A percentile compares a stretch with the other conserved stretches of the same genome.
Evolutionary conservation across 768 basidiomycete genomes (phyloP).

Genomic region (Megacollybia marginata): DNA sequence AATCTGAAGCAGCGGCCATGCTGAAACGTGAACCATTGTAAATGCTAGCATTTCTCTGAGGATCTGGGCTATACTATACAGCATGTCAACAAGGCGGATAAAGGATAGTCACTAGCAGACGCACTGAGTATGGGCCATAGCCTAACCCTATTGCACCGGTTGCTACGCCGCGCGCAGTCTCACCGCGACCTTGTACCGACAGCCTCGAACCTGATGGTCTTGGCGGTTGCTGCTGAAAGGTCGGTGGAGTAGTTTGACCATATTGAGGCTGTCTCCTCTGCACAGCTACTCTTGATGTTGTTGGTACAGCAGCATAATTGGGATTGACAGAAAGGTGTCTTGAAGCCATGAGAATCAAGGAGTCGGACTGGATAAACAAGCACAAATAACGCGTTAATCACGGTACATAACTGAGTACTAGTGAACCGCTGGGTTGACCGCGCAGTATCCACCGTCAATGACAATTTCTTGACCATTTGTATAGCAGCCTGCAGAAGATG

Average conservation of each 20-base stretch:
- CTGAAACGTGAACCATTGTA: constrained; percentile 53
- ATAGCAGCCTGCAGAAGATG: constrained; percentile 65
- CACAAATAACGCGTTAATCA: not conserved
- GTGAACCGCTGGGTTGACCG: constrained; percentile 58
- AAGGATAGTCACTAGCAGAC: constrained; percentile 15
- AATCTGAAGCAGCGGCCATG: constrained; percentile 34
- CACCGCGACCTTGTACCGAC: too few relatives aligned
- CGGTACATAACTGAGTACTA: not conserved
- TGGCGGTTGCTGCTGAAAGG: too few relatives aligned
- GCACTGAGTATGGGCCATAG: constrained; percentile 84
- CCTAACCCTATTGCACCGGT: constrained; percentile 70
- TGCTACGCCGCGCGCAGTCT: constrained; percentile 70
- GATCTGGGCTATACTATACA: constrained; percentile 50
- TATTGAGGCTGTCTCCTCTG: not conserved
- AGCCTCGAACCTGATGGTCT: too few relatives aligned
- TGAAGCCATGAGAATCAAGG: not conserved
- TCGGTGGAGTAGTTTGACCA: too few relatives aligned
- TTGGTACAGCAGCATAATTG: not conserved
- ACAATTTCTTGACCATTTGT: constrained; percentile 73
- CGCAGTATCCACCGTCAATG: constrained; percentile 67
- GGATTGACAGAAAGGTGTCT: not conserved
- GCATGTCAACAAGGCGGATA: constrained; percentile 5
- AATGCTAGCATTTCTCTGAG: constrained; percentile 33
- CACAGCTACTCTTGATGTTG: not conserved
- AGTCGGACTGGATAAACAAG: not conserved